Evolutionary conservation across 2,329 filamentous ascomycete genomes (phyloP).

Genomic region (Verticillium nonalfalfae): DNA sequence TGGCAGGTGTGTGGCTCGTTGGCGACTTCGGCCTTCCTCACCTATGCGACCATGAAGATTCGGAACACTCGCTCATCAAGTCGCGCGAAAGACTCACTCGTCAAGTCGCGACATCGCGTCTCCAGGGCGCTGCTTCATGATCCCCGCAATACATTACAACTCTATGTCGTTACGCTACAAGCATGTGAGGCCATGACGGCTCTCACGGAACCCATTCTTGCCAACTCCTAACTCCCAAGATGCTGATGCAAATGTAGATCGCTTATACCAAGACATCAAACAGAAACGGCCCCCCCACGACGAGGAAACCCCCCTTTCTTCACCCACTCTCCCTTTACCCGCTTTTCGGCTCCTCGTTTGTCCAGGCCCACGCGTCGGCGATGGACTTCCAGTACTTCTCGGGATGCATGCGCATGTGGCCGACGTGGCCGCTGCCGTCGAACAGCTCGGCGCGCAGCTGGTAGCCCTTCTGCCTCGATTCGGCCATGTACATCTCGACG

Average conservation of each 20-base stretch:
- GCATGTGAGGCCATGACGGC: neutral
- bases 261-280: neutral
- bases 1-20: too few relatives aligned
- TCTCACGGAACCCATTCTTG: neutral
- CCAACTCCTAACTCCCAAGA: neutral
- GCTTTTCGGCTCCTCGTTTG: neutral
- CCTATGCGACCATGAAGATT: neutral
- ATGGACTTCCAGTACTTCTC: conserved; percentile 51
- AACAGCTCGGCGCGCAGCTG: conserved; percentile 44
- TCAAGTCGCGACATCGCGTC: neutral
- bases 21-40: too few relatives aligned
- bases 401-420: conserved; percentile 51
- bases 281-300: neutral
- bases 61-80: neutral
- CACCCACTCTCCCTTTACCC: neutral
- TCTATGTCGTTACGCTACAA: neutral
- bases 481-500: conserved; percentile 45
- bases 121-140: neutral
- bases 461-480: conserved; percentile 41
- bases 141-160: neutral
- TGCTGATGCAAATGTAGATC: neutral
- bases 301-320: too few relatives aligned
- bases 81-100: neutral
- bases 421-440: conserved; percentile 52
- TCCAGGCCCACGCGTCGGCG: conserved; percentile 16